These are phyloP conservation scores for Thermomyces lanuginosus DNA, from an alignment of 2,329 filamentous ascomycete species.

Conservation along the genomic window DNA sequence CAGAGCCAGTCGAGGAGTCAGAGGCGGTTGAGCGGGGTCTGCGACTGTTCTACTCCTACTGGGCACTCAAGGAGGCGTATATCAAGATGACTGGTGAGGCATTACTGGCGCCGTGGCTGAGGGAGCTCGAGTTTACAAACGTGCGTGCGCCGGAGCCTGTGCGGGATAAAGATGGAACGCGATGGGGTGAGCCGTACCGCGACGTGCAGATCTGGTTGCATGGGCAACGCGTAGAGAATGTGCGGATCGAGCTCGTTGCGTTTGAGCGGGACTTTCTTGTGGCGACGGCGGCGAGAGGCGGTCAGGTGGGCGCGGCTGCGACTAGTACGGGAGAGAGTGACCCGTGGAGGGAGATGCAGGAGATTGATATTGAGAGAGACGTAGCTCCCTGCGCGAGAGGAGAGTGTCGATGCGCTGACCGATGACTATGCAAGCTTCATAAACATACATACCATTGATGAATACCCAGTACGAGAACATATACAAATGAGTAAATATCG, in stretches of 20 bases:
- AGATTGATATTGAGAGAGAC: slow-evolving; percentile 33
- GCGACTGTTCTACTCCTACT: slow-evolving; percentile 47
- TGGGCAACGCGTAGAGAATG: slow-evolving; percentile 32
- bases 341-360: slow-evolving; percentile 25
- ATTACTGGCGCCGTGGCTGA: slow-evolving; percentile 44
- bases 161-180: slow-evolving; percentile 2
- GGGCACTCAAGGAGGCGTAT: slow-evolving; percentile 50
- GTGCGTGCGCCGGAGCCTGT: slow-evolving; percentile 34
- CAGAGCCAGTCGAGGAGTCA: slow-evolving; percentile 21
- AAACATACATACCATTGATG: slow-evolving; percentile 1
- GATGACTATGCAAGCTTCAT: too few relatives aligned
- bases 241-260: slow-evolving; percentile 40
- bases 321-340: slow-evolving; percentile 7
- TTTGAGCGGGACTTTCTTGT: slow-evolving; percentile 45
- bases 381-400: slow-evolving; percentile 26
- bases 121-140: slow-evolving; percentile 43
- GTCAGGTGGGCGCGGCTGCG: slow-evolving; percentile 15
- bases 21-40: slow-evolving; percentile 39
- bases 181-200: slow-evolving; percentile 23
- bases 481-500: not conserved
- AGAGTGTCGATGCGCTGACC: slow-evolving; percentile 17
- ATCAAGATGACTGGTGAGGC: slow-evolving; percentile 52
- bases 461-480: too few relatives aligned
- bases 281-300: slow-evolving; percentile 35
- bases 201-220: slow-evolving; percentile 36